Base-by-base conservation (phyloP, 148 eudicot genomes). In the Rhododendron vialii region DNA sequence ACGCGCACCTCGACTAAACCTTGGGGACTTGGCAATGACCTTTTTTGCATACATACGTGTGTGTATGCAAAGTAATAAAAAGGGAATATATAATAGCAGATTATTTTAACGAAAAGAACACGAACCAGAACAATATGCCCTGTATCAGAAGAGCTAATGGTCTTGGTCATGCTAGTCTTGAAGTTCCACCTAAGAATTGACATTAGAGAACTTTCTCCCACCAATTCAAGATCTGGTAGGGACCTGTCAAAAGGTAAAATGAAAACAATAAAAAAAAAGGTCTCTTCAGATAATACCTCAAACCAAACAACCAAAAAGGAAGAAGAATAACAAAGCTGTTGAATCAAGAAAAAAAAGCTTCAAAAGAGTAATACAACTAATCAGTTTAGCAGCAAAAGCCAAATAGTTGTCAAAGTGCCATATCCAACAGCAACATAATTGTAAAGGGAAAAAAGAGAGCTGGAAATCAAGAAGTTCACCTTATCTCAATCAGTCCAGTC, bases 171-270 rank as follows among this genome's bases (percentile, higher is more conserved):
- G 89, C 94, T 93, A 86, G 89, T 86, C 93, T 90, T 95, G 92
- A 92, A 93, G 88, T 90, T 97, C 99, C 98, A 97, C 85, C 98
- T 90, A 51, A 97, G 91, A 82, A 94, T 87, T 87, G 98, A 92
- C 91, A 89, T 90, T 85, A 94, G 82, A 74, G 95, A 89, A 86
- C 89, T 78, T 84, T 92, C 92, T 33, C 90, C 95, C 89, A 94
- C 83, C 59, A 92, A 88, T 86, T 94, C 90, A 83, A 97, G 95
- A 83, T 93, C 93, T 85, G 94, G 95, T 69, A 97, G 88, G 77
- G 96, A 95, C 94, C 99, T 96, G 92, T 80, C 81, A 57, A 61
- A 65, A 30, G 48, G 57, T 33, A 55, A 41, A 78, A 45, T 3
- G 33, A 47, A 69, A 81, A 26, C 10, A 26, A 43, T 47, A 11